phyloP scores from a whole-genome alignment of 495 filamentous ascomycete genomes.

The Penicillium turbatum region DNA sequence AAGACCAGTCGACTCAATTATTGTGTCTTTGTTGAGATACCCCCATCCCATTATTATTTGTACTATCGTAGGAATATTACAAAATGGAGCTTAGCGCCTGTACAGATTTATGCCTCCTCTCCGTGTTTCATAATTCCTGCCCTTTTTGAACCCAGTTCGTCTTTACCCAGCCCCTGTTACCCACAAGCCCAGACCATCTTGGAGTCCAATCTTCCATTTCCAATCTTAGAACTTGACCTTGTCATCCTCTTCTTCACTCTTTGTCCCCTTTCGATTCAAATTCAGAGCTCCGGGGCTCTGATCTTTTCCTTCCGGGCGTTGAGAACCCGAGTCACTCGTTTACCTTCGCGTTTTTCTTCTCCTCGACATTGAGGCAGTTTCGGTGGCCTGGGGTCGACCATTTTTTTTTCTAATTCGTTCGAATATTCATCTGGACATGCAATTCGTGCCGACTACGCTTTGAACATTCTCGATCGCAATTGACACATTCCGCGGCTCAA shows the following conservation, averaged over 20 bases:
- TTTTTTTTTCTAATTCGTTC: neutral
- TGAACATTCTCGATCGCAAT: slow-evolving; percentile 9
- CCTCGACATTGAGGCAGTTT: slow-evolving; percentile 20
- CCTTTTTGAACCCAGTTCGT: slow-evolving; percentile 5
- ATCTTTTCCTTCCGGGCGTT: slow-evolving; percentile 22
- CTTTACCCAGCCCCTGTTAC: slow-evolving; percentile 3
- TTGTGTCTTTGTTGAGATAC: too few species aligned
- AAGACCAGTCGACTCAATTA: neutral
- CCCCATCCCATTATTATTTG: neutral
- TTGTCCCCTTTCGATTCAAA: slow-evolving; percentile 14
- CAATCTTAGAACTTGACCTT: slow-evolving; percentile 14
- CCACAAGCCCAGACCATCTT: slow-evolving; percentile 22
- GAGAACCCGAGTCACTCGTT: slow-evolving; percentile 36
- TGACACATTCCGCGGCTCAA: slow-evolving; percentile 27
- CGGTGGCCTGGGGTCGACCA: slow-evolving; percentile 19
- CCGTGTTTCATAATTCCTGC: slow-evolving; percentile 7
- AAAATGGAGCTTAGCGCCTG: slow-evolving; percentile 1
- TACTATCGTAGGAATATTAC: neutral
- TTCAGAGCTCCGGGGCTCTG: slow-evolving; percentile 18
- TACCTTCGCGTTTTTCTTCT: slow-evolving; percentile 19
- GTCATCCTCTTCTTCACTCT: slow-evolving; percentile 7
- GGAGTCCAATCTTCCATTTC: slow-evolving; percentile 3
- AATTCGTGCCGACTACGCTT: slow-evolving; percentile 4
- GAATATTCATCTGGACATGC: slow-evolving; percentile 11
- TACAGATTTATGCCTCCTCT: neutral